A percentile compares a stretch with the other conserved stretches of the same genome.
Evolutionary conservation across 768 basidiomycete species (phyloP).

Genomic region (Harrya chromipes): DNA sequence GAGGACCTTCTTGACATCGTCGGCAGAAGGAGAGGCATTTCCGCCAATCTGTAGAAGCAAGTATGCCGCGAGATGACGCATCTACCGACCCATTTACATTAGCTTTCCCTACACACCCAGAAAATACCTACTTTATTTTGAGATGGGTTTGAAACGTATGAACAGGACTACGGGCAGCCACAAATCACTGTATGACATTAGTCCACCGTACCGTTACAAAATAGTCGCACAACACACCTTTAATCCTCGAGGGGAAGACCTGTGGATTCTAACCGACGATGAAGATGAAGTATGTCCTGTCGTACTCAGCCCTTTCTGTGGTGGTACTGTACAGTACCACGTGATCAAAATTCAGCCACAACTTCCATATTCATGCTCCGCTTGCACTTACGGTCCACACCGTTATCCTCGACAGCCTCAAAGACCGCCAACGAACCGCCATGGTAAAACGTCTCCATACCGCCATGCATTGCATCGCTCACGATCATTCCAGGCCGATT

Average conservation of each 20-base stretch:
- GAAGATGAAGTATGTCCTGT: conserved; percentile 24
- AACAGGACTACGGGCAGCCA: conserved; percentile 69
- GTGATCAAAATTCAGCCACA: conserved; percentile 42
- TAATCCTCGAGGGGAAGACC: conserved; percentile 91
- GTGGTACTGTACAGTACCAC: conserved; percentile 64
- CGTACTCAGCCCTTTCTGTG: neutral
- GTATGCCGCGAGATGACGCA: conserved; percentile 95
- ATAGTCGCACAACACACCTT: conserved; percentile 38
- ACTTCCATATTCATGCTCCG: conserved; percentile 34
- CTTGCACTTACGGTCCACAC: conserved; percentile 10
- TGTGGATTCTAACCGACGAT: conserved; percentile 86
- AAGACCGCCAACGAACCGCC: conserved; percentile 30
- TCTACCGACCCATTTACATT: conserved; percentile 39
- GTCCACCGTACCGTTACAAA: neutral
- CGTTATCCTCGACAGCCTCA: conserved; percentile 25
- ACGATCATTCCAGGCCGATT: conserved; percentile 59
- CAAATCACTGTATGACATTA: conserved; percentile 67
- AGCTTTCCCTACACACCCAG: neutral
- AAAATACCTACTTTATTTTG: conserved; percentile 42
- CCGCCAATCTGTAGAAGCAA: conserved; percentile 95
- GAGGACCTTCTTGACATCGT: conserved; percentile 87
- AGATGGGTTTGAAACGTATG: conserved; percentile 28
- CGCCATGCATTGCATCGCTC: neutral
- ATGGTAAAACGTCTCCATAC: conserved; percentile 28
- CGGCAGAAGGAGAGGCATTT: conserved; percentile 81